Evolutionary conservation across 208 protist species (phyloP), one percentile per base, ranked within the genome.

Genomic region (Crithidia bombi): DNA sequence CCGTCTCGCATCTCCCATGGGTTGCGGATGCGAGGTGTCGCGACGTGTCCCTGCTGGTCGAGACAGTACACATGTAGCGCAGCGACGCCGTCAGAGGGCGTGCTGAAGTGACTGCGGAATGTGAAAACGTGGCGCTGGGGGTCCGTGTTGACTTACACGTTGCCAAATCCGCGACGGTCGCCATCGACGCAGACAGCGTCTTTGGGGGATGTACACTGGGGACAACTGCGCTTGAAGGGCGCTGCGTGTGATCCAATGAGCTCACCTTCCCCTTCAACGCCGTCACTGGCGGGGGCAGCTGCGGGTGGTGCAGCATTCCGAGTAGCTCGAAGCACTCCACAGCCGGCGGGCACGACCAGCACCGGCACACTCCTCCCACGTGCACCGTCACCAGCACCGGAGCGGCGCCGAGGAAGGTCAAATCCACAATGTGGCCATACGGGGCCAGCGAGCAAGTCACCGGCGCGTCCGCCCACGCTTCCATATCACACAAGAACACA

Each of bases 321-420:
- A 94, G 63, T 21, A 73, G 59, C 23, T 66, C 44, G 44, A 88
- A 82, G 35, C 71, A 66, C 61, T 76, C 82, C 57, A 78, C 55
- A 21, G 65, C 69, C 1, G 85, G 86, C 7, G 86, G 82, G 36
- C 74, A 82, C 5, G 79, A 84, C 86, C 89, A 91, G 19, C 88
- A 57, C 14, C 72, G 58, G 23, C 90, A 57, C 15, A 84, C 64
- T 5, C 79, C 81, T 32, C 77, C 67, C 2, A 75, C 75, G 68
- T 86, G 78, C 39, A 74, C 78, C 12, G 77, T 82, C 47, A 78
- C 75, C 47, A 90, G 50, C 1, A 83, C 67, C n/a, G 80, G 75
- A 10, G 79, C 73, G 28, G 28, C 51, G 14, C 75, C 83, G 17
- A 91, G 70, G 41, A 94, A 78, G 19, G 35, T 36, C 51, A 89